A percentile compares a stretch with the other conserved stretches of the same genome.
Evolutionary conservation across 116 monocot genomes (phyloP).

Genomic region (Zostera marina): DNA sequence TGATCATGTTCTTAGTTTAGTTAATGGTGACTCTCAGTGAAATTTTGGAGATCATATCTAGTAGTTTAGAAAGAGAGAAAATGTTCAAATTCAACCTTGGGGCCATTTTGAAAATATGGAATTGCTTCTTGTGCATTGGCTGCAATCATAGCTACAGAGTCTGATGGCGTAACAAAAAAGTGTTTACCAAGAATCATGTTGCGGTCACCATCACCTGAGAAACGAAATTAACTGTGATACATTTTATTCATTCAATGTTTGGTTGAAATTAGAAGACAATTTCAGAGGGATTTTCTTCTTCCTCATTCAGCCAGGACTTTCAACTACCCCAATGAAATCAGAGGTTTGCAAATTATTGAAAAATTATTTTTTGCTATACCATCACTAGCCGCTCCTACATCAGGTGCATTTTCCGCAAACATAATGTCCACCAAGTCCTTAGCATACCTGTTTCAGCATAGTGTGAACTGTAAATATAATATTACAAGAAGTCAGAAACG

Average conservation of each 20-base stretch:
- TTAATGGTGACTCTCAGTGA: neutral
- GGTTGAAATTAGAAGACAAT: neutral
- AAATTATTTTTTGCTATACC: conserved; percentile 24
- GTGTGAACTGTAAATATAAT: too few species aligned
- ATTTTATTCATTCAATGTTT: neutral
- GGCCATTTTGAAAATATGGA: conserved; percentile 83
- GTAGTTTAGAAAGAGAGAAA: neutral
- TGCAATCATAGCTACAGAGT: conserved; percentile 97
- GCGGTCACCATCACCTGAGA: conserved; percentile 88
- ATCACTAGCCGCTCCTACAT: conserved; percentile 96
- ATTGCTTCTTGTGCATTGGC: conserved; percentile 80
- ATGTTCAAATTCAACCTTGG: conserved; percentile 26
- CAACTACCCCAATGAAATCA: too few species aligned
- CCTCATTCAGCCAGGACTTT: neutral
- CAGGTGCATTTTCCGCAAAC: conserved; percentile 74
- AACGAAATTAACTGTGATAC: neutral
- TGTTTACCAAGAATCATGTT: conserved; percentile 94
- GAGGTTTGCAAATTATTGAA: neutral
- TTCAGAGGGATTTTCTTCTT: neutral
- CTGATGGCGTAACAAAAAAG: conserved; percentile 94
- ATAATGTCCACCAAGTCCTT: conserved; percentile 83
- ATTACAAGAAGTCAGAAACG: neutral
- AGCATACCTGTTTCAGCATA: conserved; percentile 63
- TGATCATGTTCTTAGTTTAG: neutral
- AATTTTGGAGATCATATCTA: neutral